Conservation (phyloP, 2,329 filamentous ascomycete species). For the Trichoderma brevicompactum region DNA sequence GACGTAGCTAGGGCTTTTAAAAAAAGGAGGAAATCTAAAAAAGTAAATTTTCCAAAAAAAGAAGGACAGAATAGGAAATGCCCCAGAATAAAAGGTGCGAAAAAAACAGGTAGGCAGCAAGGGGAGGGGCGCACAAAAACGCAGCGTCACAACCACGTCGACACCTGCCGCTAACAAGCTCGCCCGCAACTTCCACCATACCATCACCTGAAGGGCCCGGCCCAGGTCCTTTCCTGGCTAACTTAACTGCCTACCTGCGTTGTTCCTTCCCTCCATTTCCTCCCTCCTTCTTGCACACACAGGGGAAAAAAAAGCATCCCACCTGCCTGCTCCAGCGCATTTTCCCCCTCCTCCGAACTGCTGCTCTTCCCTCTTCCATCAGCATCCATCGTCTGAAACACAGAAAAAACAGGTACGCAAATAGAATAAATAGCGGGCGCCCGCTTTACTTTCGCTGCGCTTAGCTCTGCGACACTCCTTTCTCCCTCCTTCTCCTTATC, state of each 20-base stretch:
- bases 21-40: neutral
- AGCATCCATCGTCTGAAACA: constrained; percentile 1
- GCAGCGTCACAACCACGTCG: constrained; percentile 30
- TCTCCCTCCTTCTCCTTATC: neutral
- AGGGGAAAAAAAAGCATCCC: constrained; percentile 21
- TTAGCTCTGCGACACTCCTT: constrained; percentile 25
- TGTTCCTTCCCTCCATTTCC: neutral
- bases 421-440: neutral
- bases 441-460: constrained; percentile 22
- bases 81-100: too few species aligned
- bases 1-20: neutral
- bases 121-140: constrained; percentile 20
- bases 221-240: constrained; percentile 14
- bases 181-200: constrained; percentile 21
- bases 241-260: too few species aligned
- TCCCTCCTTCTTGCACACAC: constrained; percentile 5
- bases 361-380: constrained; percentile 15
- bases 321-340: constrained; percentile 8
- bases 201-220: constrained; percentile 22
- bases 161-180: constrained; percentile 27
- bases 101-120: constrained; percentile 19
- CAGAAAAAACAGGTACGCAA: constrained; percentile 9
- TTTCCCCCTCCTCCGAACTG: constrained; percentile 14
- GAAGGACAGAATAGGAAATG: neutral
- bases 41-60: neutral